Conservation (phyloP, 2,329 filamentous ascomycete genomes). For the Verticillium klebahnii region DNA sequence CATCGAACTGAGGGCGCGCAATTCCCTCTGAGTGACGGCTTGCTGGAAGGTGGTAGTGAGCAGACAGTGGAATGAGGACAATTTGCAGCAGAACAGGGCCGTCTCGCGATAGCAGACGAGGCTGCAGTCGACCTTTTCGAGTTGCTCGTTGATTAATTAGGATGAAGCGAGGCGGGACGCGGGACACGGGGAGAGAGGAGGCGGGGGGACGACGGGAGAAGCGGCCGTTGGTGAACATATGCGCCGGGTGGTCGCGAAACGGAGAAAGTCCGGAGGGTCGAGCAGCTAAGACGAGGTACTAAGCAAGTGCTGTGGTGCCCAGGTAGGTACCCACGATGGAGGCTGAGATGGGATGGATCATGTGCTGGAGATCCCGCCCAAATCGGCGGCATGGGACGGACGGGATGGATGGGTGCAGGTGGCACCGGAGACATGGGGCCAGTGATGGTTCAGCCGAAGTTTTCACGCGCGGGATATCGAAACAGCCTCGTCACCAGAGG, state of each 20-base stretch:
- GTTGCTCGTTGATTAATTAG: not conserved
- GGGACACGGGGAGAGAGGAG: not conserved
- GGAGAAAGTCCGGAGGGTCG: not conserved
- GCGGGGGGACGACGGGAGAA: not conserved
- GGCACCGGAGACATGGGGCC: not conserved
- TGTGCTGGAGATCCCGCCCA: not conserved
- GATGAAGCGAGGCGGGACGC: not conserved
- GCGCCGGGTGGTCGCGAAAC: not conserved
- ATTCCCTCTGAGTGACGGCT: not conserved
- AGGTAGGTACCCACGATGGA: not conserved
- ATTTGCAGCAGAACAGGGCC: not conserved
- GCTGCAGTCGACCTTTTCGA: not conserved
- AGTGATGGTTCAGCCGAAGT: not conserved
- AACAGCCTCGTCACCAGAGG: not conserved
- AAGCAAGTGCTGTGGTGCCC: not conserved
- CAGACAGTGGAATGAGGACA: not conserved
- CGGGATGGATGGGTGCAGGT: not conserved
- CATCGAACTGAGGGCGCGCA: not conserved
- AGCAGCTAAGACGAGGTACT: not conserved
- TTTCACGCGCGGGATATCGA: not conserved
- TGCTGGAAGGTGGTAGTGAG: not conserved
- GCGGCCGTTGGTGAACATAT: not conserved
- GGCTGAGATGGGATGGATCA: not conserved
- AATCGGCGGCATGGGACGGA: not conserved
- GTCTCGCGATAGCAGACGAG: not conserved